Conservation (phyloP, 2,329 filamentous ascomycete genomes). For the Trichoderma cornu-damae region DNA sequence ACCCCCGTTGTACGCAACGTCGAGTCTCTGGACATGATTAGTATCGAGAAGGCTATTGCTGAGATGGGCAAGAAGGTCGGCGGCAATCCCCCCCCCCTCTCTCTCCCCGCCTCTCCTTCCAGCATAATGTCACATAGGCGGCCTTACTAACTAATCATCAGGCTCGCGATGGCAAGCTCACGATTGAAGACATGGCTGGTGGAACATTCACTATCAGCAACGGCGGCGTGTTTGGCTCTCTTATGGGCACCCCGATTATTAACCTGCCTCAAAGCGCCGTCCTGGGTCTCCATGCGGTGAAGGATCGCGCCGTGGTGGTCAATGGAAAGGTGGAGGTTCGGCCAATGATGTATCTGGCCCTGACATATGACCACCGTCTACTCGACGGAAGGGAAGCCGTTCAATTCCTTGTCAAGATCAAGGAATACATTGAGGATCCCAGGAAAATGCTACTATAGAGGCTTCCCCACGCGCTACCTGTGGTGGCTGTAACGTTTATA, state of each 20-base stretch:
- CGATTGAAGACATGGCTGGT: constrained; percentile 98
- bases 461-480: background rate
- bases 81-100: constrained; percentile 9
- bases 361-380: constrained; percentile 96
- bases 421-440: constrained; percentile 96
- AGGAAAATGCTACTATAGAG: constrained; percentile 73
- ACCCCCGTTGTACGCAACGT: constrained; percentile 94
- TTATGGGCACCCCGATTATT: constrained; percentile 98
- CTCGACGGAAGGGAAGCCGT: constrained; percentile 93
- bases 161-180: constrained; percentile 93
- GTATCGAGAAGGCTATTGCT: constrained; percentile 85
- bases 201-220: constrained; percentile 98
- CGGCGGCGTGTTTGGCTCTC: constrained; percentile 90
- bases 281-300: constrained; percentile 90
- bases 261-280: constrained; percentile 93
- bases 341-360: constrained; percentile 99
- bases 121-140: background rate
- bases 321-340: constrained; percentile 93
- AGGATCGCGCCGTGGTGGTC: constrained; percentile 82
- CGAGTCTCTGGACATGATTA: constrained; percentile 80
- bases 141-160: constrained; percentile 33
- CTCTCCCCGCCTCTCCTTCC: too few relatives aligned
- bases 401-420: constrained; percentile 93
- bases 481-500: background rate
- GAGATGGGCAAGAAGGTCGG: constrained; percentile 90